Percentiles rank a stretch among this genome's conserved stretches.
Evolutionary conservation across 1,139 yeast genomes (phyloP).

Genomic region (Blastobotrys capitulatus): DNA sequence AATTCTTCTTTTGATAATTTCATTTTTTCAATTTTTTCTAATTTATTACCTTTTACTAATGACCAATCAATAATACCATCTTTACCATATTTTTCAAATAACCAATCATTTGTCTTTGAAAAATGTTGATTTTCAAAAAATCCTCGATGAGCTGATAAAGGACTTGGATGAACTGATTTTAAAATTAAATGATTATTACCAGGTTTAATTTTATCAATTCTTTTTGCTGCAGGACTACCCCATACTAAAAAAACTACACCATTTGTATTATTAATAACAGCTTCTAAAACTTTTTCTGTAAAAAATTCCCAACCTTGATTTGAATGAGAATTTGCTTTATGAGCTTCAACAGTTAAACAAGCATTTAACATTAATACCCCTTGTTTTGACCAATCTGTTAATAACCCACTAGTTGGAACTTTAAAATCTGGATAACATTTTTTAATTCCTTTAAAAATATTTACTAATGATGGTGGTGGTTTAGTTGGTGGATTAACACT

Average conservation of each 20-base stretch:
- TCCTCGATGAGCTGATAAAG: conserved; percentile 82
- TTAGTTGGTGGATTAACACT: conserved; percentile 78
- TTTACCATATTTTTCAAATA: conserved; percentile 42
- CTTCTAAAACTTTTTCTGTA: conserved; percentile 64
- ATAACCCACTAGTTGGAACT: conserved; percentile 57
- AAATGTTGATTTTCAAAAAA: conserved; percentile 74
- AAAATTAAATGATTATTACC: conserved; percentile 42
- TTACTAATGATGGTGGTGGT: conserved; percentile 86
- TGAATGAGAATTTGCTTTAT: conserved; percentile 89
- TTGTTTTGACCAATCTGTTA: conserved; percentile 78
- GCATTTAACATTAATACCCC: conserved; percentile 90
- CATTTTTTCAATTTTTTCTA: conserved; percentile 45
- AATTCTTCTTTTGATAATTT: conserved; percentile 8
- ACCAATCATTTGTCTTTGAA: conserved; percentile 68
- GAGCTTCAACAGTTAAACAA: conserved; percentile 87
- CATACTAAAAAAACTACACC: conserved; percentile 84
- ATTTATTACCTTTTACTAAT: conserved; percentile 45
- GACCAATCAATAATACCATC: conserved; percentile 61
- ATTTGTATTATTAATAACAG: conserved; percentile 37
- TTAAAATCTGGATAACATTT: conserved; percentile 69
- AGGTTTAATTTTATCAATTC: conserved; percentile 45
- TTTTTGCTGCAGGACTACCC: conserved; percentile 89
- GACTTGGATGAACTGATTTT: conserved; percentile 88
- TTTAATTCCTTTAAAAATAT: conserved; percentile 75
- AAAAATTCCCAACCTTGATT: conserved; percentile 90